Evolutionary conservation across 192 early-diverging fungal genomes (phyloP).

Genomic region (Pecoramyces ruminantium): DNA sequence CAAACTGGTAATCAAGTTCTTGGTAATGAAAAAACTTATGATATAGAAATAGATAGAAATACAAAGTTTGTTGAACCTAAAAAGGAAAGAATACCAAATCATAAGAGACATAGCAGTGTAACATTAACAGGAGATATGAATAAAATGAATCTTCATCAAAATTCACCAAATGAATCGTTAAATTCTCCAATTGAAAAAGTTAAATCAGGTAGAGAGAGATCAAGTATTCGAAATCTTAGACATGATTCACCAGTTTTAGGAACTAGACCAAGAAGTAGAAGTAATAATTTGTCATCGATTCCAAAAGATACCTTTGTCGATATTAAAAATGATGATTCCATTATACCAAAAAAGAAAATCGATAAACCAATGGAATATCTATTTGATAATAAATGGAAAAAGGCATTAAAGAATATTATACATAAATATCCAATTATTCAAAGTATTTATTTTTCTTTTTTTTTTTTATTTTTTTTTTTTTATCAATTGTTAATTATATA

Average conservation of each 20-base stretch:
- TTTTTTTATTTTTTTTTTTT: too few species aligned
- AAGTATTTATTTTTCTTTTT: not conserved
- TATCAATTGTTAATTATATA: too few species aligned
- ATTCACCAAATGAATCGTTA: not conserved
- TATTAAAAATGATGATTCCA: not conserved
- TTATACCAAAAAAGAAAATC: not conserved
- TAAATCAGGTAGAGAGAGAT: not conserved
- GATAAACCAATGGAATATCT: not conserved
- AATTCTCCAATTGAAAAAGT: not conserved
- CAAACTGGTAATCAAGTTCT: slow-evolving; percentile 47
- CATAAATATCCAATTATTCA: not conserved
- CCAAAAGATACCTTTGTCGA: not conserved
- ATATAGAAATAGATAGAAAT: slow-evolving; percentile 70
- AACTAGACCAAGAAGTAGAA: not conserved
- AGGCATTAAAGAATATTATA: not conserved
- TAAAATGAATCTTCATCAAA: not conserved
- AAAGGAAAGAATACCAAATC: not conserved
- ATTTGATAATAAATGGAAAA: not conserved
- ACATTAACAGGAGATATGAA: not conserved
- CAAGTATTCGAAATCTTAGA: not conserved
- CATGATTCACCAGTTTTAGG: not conserved
- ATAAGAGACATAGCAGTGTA: not conserved
- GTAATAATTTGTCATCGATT: not conserved
- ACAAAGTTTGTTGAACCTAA: slow-evolving; percentile 31
- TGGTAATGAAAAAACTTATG: slow-evolving; percentile 57